Conservation (phyloP, 2,329 filamentous ascomycete species). For the Colletotrichum viniferum region DNA sequence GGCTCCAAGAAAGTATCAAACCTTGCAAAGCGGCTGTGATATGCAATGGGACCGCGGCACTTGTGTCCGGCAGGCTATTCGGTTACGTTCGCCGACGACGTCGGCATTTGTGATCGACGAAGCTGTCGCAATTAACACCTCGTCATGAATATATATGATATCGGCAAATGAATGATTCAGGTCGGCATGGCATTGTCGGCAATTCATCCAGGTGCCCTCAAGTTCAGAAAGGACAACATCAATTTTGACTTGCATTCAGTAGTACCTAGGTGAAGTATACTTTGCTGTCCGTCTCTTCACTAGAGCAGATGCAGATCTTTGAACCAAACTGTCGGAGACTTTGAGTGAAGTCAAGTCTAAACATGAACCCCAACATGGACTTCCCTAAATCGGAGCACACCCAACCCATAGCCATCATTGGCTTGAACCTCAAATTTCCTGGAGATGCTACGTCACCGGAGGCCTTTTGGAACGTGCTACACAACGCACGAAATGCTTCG, state of each 20-base stretch:
- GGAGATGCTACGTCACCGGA: slow-evolving; percentile 11
- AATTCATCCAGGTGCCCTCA: neutral
- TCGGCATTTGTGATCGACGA: neutral
- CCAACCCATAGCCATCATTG: slow-evolving; percentile 25
- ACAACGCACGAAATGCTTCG: neutral
- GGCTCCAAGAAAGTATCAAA: neutral
- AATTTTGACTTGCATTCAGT: neutral
- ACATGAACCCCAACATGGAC: neutral
- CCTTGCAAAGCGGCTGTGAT: neutral
- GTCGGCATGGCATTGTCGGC: neutral
- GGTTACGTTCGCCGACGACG: neutral
- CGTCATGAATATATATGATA: neutral
- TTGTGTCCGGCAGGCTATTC: neutral
- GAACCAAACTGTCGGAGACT: neutral
- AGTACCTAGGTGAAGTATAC: neutral
- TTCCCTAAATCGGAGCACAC: neutral
- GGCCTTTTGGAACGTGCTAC: neutral
- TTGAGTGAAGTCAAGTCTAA: neutral
- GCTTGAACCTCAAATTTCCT: slow-evolving; percentile 24
- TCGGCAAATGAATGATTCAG: neutral
- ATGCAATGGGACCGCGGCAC: neutral
- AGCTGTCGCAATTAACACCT: neutral
- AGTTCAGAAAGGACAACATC: neutral
- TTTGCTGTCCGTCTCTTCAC: neutral
- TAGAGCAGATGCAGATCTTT: neutral